Evolutionary conservation across 1,284 basidiomycete species (phyloP).

Genomic region (Neolentinus lepideus): DNA sequence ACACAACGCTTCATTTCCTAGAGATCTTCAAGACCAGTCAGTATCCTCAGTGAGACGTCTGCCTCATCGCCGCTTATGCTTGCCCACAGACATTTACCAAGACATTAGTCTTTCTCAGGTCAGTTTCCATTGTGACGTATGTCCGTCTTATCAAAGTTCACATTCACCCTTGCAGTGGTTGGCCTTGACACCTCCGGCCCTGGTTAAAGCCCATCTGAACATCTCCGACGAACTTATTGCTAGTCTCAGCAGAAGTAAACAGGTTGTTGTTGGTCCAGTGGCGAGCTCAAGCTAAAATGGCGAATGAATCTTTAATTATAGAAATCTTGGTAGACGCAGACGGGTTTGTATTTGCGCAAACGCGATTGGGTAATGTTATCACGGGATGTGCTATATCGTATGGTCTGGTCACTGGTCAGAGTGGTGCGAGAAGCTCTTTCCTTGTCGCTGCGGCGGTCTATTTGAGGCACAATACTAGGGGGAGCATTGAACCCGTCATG

Average conservation of each 20-base stretch:
- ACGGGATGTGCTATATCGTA: too few species aligned
- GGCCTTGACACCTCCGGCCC: constrained; percentile 51
- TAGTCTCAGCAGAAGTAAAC: constrained; percentile 47
- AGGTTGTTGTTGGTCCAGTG: constrained; percentile 35
- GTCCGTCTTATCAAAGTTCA: not conserved
- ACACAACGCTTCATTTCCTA: constrained; percentile 52
- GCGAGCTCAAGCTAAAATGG: not conserved
- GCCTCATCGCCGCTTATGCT: not conserved
- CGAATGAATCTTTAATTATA: not conserved
- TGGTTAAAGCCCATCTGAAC: constrained; percentile 56
- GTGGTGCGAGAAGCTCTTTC: too few species aligned
- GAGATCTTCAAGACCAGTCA: constrained; percentile 58
- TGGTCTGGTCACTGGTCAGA: too few species aligned
- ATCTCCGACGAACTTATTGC: constrained; percentile 45
- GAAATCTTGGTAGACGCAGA: too few species aligned
- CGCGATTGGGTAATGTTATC: too few species aligned
- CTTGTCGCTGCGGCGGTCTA: too few species aligned
- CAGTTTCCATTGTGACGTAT: constrained; percentile 3
- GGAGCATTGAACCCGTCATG: too few species aligned
- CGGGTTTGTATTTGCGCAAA: too few species aligned
- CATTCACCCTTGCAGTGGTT: constrained; percentile 40
- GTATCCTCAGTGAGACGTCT: constrained; percentile 6
- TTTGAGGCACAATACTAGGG: too few species aligned
- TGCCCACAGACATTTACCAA: constrained; percentile 39
- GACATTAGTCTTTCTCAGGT: constrained; percentile 61